Evolutionary conservation across 2,329 filamentous ascomycete genomes (phyloP).

Genomic region (Rutstroemia sp.): DNA sequence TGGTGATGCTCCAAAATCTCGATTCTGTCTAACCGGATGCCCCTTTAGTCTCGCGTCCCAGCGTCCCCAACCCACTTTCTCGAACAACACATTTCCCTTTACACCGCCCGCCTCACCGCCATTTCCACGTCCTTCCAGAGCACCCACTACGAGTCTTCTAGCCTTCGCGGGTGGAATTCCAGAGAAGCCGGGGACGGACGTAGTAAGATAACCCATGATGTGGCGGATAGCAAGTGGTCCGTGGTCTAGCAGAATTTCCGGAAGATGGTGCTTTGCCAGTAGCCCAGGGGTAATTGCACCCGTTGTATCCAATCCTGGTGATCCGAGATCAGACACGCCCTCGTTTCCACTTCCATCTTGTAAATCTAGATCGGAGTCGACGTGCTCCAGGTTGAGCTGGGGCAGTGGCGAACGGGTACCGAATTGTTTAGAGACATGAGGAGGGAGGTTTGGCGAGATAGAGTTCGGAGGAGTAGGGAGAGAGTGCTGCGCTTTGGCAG

Average conservation of each 20-base stretch:
- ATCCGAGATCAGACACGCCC: constrained; percentile 18
- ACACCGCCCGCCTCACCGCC: constrained; percentile 51
- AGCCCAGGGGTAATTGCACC: constrained; percentile 79
- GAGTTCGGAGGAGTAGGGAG: constrained; percentile 92
- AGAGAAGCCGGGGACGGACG: constrained; percentile 86
- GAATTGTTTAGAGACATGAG: constrained; percentile 69
- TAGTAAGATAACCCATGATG: constrained; percentile 90
- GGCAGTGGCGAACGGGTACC: constrained; percentile 29
- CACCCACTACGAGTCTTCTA: constrained; percentile 83
- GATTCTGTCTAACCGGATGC: constrained; percentile 42
- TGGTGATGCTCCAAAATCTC: constrained; percentile 33
- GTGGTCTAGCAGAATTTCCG: constrained; percentile 81
- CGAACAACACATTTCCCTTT: constrained; percentile 71
- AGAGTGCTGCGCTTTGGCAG: constrained; percentile 43
- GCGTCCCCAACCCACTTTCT: constrained; percentile 95
- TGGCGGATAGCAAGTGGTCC: constrained; percentile 91
- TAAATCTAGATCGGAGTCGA: constrained; percentile 84
- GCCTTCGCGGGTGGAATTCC: constrained; percentile 85
- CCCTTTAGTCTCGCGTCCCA: constrained; percentile 81
- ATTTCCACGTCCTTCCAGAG: constrained; percentile 67
- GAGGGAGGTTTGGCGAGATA: constrained; percentile 80
- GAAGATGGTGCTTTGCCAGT: constrained; percentile 83
- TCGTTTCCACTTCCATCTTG: constrained; percentile 43
- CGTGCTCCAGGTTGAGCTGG: constrained; percentile 45
- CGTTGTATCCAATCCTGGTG: constrained; percentile 54